These are phyloP conservation scores for Nakazawaea molendinolei DNA, from an alignment of 805 yeast genomes.

Conservation along the genomic window DNA sequence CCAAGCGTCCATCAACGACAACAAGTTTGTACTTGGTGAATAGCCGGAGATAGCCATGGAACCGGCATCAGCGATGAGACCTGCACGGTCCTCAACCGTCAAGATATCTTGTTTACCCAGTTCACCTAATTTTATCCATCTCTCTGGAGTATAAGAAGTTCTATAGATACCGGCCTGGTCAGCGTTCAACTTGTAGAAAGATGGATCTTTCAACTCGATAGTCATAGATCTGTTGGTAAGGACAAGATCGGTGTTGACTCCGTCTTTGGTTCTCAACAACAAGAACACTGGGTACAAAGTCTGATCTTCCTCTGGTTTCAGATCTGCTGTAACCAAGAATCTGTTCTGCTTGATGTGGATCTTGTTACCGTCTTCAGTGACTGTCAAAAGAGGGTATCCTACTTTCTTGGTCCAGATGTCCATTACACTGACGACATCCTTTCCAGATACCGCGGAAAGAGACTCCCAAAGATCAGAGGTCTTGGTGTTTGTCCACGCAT, in stretches of 20 bases:
- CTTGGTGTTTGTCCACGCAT: constrained; percentile 64
- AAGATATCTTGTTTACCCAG: constrained; percentile 38
- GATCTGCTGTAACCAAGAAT: constrained; percentile 50
- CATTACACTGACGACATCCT: constrained; percentile 54
- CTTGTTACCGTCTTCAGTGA: constrained; percentile 28
- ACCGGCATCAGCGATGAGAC: constrained; percentile 55
- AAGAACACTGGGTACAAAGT: constrained; percentile 52
- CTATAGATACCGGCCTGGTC: constrained; percentile 74
- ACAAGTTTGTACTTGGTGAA: constrained; percentile 39
- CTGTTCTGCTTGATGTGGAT: constrained; percentile 42
- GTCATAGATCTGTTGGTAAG: constrained; percentile 30
- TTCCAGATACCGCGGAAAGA: constrained; percentile 54
- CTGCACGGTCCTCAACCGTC: constrained; percentile 42
- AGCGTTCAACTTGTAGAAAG: constrained; percentile 61
- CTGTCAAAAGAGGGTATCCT: constrained; percentile 58
- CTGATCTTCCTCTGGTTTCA: constrained; percentile 42
- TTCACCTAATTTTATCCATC: constrained; percentile 45
- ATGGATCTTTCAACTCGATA: constrained; percentile 35
- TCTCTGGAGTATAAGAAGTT: constrained; percentile 43
- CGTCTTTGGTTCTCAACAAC: constrained; percentile 48
- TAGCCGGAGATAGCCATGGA: constrained; percentile 49
- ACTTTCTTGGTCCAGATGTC: constrained; percentile 62
- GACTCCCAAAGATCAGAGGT: constrained; percentile 71
- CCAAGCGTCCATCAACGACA: constrained; percentile 47
- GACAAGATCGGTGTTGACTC: constrained; percentile 51